Conservation (phyloP, 352 stramenopile species). For the Globisporangium recalcitrans region DNA sequence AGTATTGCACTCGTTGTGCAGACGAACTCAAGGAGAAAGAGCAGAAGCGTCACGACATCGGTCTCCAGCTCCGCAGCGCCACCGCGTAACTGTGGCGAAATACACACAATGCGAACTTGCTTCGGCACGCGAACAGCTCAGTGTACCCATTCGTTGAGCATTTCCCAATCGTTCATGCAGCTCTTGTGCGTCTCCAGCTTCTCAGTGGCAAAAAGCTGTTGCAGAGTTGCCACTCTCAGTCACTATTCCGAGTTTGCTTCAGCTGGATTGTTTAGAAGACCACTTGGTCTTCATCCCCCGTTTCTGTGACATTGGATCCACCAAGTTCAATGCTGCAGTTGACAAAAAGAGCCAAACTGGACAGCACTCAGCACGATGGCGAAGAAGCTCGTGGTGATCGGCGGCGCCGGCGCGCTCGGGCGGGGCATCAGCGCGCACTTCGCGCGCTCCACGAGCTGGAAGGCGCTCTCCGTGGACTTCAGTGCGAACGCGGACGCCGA, state of each 20-base stretch:
- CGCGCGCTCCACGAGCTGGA: constrained; percentile 46
- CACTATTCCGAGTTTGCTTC: background rate
- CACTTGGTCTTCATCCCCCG: background rate
- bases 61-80: constrained; percentile 36
- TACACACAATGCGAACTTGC: background rate
- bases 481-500: constrained; percentile 46
- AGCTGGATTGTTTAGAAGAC: background rate
- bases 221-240: background rate
- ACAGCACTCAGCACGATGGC: constrained; percentile 14
- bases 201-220: too few relatives aligned
- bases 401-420: constrained; percentile 67
- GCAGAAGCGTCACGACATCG: constrained; percentile 46
- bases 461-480: constrained; percentile 70
- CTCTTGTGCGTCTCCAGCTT: too few relatives aligned
- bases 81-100: background rate
- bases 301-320: background rate
- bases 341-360: background rate
- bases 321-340: background rate
- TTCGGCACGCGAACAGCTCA: background rate
- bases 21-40: constrained; percentile 67
- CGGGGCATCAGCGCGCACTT: constrained; percentile 65
- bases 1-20: constrained; percentile 15
- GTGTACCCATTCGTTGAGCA: too few relatives aligned
- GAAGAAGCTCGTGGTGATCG: constrained; percentile 75
- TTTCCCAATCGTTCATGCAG: too few relatives aligned